Conservation (phyloP, 2,329 filamentous ascomycete species). For the Ascosphaera pollenicola region DNA sequence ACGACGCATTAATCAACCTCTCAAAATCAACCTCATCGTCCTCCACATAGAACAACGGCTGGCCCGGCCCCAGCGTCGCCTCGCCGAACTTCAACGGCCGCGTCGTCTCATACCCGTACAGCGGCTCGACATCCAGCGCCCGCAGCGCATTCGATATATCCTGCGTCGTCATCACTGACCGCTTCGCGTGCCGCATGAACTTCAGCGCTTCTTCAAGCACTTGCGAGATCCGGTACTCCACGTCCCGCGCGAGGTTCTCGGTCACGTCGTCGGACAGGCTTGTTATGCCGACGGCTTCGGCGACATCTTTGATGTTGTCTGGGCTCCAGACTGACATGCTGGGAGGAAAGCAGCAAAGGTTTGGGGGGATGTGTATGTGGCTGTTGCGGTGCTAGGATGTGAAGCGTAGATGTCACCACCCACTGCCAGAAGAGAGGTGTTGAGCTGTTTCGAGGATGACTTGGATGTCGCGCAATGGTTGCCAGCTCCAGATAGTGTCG, state of each 20-base stretch:
- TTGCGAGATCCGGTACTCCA: conserved; percentile 85
- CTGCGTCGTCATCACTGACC: conserved; percentile 70
- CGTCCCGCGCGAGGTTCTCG: conserved; percentile 72
- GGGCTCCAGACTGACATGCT: conserved; percentile 67
- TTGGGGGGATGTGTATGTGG: no score
- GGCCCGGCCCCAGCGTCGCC: conserved; percentile 76
- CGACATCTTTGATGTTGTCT: conserved; percentile 87
- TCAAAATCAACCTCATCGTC: conserved; percentile 98
- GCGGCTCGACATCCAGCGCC: conserved; percentile 75
- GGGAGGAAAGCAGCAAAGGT: conserved; percentile 1
- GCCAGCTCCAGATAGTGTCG: no score
- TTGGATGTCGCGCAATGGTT: no score
- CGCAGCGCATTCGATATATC: conserved; percentile 73
- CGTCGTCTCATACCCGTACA: conserved; percentile 91
- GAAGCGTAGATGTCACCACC: no score
- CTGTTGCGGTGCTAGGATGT: no score
- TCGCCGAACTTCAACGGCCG: conserved; percentile 79
- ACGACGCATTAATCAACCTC: conserved; percentile 87
- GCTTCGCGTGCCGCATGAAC: conserved; percentile 80
- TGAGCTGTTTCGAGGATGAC: no score
- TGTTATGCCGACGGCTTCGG: conserved; percentile 80
- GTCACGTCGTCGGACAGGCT: conserved; percentile 66
- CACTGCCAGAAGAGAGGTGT: no score
- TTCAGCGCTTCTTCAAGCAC: conserved; percentile 86
- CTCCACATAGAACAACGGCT: conserved; percentile 91